Conservation (phyloP, 1,139 yeast species). For the Sugiyamaella castrensis region DNA sequence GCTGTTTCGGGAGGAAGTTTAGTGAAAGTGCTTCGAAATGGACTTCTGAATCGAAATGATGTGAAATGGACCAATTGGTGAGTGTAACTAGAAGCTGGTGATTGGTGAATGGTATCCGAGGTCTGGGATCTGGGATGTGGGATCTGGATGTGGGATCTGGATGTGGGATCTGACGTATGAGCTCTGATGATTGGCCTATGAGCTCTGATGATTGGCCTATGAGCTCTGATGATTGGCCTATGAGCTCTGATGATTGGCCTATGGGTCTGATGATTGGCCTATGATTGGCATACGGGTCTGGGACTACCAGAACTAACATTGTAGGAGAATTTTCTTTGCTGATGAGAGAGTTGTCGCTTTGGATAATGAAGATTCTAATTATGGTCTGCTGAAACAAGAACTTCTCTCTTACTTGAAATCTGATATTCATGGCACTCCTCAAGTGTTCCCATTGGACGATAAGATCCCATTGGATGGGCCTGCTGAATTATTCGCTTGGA, state of each 20-base stretch:
- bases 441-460: conserved; percentile 47
- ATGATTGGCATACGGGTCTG: too few species aligned
- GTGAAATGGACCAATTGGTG: conserved; percentile 66
- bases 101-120: too few species aligned
- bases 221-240: too few species aligned
- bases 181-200: too few species aligned
- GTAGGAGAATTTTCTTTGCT: conserved; percentile 54
- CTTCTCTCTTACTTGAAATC: conserved; percentile 44
- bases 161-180: too few species aligned
- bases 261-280: too few species aligned
- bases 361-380: conserved; percentile 65
- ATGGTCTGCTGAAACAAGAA: conserved; percentile 57
- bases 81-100: too few species aligned
- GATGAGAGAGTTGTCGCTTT: conserved; percentile 73
- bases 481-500: conserved; percentile 50
- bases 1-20: conserved; percentile 92
- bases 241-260: too few species aligned
- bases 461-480: conserved; percentile 41
- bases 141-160: too few species aligned
- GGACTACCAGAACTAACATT: neutral
- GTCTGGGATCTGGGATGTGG: too few species aligned
- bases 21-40: conserved; percentile 69
- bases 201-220: too few species aligned
- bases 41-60: conserved; percentile 57
- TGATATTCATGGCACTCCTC: conserved; percentile 48